Evolutionary conservation across 2,329 filamentous ascomycete genomes (phyloP), one percentile per base, ranked within the genome.

Genomic region (Lasiodiplodia hormozganensis): DNA sequence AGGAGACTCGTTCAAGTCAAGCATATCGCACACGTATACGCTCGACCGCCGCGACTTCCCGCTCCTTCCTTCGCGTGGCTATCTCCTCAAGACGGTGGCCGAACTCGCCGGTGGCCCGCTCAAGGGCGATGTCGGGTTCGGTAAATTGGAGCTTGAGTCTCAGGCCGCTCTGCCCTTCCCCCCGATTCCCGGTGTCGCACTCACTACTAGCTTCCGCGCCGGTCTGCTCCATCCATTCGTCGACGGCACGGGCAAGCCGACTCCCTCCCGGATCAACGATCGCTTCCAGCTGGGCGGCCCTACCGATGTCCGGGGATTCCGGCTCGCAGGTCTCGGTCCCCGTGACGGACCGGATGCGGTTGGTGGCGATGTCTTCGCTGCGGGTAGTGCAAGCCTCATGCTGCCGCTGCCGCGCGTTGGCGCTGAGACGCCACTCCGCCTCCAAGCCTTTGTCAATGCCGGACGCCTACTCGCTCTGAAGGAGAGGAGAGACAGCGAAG

Each of bases 281-380:
- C 93, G 96, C 54, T 99, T 99, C 83, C 89, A 94, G 75, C 91
- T 99, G 38, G 96, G 96, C 53, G 96, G 96, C 0, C 95, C 96
- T 3, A 97, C 94, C 3, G 95, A 97, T 76, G 92, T 99, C 16
- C 92, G 96, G 67, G 96, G 96, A 2, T 99, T 99, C 85, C 90
- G 93, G 69, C 87, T 97, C 25, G 92, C 91, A 23, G 96, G 96
- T 1, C 86, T 99, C 6, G 96, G 96, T 10, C 94, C 96, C 4
- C 91, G 92, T 71, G 95, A 98, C 75, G 92, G 94, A 1, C 79
- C 84, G 21, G 95, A 99, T 80, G 90, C 94, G 0, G 89, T 97
- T 0, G 96, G 96, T 14, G 96, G 96, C 28, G 96, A 99, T 78
- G 83, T 97, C 12, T 98, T 94, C 77, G 93, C 94, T 21, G 96